Evolutionary conservation across 805 yeast genomes (phyloP).

Genomic region (Pichia sporocuriosa): DNA sequence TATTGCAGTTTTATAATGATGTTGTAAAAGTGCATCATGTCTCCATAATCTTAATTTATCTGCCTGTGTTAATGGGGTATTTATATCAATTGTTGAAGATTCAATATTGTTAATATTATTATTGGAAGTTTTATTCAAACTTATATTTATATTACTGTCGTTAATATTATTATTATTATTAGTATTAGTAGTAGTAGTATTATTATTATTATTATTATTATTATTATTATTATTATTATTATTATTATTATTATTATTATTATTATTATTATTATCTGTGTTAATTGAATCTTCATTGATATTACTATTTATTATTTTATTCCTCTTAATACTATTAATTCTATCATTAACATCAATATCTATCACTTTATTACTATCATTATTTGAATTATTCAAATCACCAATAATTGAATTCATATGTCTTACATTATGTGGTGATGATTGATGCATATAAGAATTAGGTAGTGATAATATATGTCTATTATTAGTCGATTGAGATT

Average conservation of each 20-base stretch:
- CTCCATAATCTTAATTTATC: slow-evolving; percentile 87
- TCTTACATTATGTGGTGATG: slow-evolving; percentile 11
- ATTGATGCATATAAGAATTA: slow-evolving; percentile 12
- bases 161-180: background rate
- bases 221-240: background rate
- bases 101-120: slow-evolving; percentile 1
- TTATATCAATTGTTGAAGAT: slow-evolving; percentile 17
- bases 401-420: background rate
- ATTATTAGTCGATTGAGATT: slow-evolving; percentile 8
- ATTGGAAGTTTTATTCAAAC: background rate
- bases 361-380: background rate
- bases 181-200: background rate
- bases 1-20: slow-evolving; percentile 83
- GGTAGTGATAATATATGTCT: slow-evolving; percentile 11
- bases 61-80: slow-evolving; percentile 60
- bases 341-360: background rate
- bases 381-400: background rate
- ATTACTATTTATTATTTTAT: background rate
- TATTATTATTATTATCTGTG: background rate
- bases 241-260: background rate
- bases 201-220: background rate
- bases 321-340: background rate
- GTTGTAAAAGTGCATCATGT: slow-evolving; percentile 88
- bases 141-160: background rate
- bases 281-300: background rate